These are phyloP conservation scores for Apophysomyces elegans DNA, from an alignment of 371 early-diverging fungal species.

Conservation along the genomic window DNA sequence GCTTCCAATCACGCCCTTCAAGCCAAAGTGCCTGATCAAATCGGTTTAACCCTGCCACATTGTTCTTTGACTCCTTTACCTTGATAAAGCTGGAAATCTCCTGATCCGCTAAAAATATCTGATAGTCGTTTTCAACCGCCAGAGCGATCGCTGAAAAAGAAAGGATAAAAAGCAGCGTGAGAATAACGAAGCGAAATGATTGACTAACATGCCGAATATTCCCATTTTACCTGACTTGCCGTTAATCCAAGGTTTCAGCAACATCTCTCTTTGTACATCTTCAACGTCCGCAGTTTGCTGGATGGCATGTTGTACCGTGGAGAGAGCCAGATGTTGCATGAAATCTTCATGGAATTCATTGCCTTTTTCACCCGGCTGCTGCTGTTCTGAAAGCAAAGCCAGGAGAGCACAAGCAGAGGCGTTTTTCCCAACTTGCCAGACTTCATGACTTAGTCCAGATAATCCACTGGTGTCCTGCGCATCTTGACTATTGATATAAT, in stretches of 20 bases:
- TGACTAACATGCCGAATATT: not conserved
- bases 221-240: constrained; percentile 33
- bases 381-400: constrained; percentile 39
- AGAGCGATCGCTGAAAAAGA: constrained; percentile 37
- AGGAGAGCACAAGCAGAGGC: constrained; percentile 50
- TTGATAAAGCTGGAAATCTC: constrained; percentile 35
- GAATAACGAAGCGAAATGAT: not conserved
- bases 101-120: constrained; percentile 34
- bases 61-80: constrained; percentile 26
- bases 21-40: constrained; percentile 7
- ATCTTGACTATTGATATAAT: constrained; percentile 7
- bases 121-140: constrained; percentile 46
- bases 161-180: not conserved
- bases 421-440: constrained; percentile 41
- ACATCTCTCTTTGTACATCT: constrained; percentile 33
- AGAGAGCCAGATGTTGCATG: constrained; percentile 37
- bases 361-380: not conserved
- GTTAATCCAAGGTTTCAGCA: constrained; percentile 37
- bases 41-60: no score
- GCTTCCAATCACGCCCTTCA: constrained; percentile 10
- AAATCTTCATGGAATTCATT: constrained; percentile 23
- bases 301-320: constrained; percentile 37
- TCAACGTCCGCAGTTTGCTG: constrained; percentile 23
- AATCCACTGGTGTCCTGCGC: not conserved
- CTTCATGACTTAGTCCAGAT: constrained; percentile 34